Evolutionary conservation across 2,329 filamentous ascomycete genomes (phyloP).

Genomic region (Ceratocystis colombiana): DNA sequence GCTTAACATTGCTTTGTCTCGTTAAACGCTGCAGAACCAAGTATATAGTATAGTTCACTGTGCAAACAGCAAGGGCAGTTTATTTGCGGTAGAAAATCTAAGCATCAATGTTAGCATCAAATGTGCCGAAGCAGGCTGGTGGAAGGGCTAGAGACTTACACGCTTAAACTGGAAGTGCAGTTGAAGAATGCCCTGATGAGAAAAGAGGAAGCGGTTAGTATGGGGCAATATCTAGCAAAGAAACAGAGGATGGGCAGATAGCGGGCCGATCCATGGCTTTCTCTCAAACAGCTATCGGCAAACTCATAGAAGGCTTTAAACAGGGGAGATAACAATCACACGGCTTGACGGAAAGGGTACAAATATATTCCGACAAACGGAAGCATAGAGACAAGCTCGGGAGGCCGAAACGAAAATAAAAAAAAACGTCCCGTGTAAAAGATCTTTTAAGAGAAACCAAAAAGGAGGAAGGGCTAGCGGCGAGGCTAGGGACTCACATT

Average conservation of each 20-base stretch:
- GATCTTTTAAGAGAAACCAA: too few species aligned
- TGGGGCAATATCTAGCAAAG: conserved; percentile 24
- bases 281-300: not conserved
- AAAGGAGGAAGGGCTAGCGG: too few species aligned
- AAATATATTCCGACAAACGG: not conserved
- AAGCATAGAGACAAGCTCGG: conserved; percentile 23
- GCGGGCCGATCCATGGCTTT: not conserved
- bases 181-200: conserved; percentile 72
- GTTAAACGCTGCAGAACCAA: not conserved
- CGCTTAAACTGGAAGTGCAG: conserved; percentile 99
- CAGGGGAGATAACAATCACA: not conserved
- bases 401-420: conserved; percentile 10
- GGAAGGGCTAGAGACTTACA: conserved; percentile 43
- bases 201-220: conserved; percentile 23
- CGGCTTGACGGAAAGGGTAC: not conserved
- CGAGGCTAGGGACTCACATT: conserved; percentile 54
- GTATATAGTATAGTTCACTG: not conserved
- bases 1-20: not conserved
- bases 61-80: conserved; percentile 21
- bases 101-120: conserved; percentile 23
- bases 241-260: not conserved
- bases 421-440: not conserved
- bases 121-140: conserved; percentile 10
- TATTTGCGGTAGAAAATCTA: conserved; percentile 50
- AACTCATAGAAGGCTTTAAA: not conserved